Base-by-base conservation (phyloP, 2,329 filamentous ascomycete species). In the Phaeomoniella chlamydospora region DNA sequence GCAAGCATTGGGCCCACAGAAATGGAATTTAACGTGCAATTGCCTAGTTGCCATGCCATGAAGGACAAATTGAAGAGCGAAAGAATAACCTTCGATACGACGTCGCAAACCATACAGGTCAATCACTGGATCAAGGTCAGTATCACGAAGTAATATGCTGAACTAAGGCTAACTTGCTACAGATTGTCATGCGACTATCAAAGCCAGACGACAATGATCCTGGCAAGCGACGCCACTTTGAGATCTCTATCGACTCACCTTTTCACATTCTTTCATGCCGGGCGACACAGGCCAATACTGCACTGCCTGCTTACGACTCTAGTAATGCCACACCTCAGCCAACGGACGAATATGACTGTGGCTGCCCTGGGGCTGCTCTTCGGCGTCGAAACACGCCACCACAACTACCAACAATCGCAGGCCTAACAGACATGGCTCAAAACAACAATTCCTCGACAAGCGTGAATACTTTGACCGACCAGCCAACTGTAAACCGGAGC, bases 51-150 rank as follows among this genome's bases (percentile, higher is more conserved):
- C 52, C 75, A 83, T 46, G 78, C 79, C 51, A 87, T 92, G 79
- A 70, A 63, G 45, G 74, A 80, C 15, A 80, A 78, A 48, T 78
- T 87, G 49, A 67, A 69, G 42, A 51, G 56, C 16, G 68, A 73
- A 39, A 71, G 74, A 40, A 61, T 94, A 40, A 80, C 94, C 53
- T 88, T 88, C 36, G 86, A 94, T 52, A 93, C 85, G 37, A 93
- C 85, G 39, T 94, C 88, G 67, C 81, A 85, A 51, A 92, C 92
- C 43, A 88, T 93, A 36, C 84, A 90, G 49, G 86, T 94, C 37
- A 85, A 84, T 53, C 87, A 94, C 54, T 94, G 86, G 86, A 93
- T 94, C 56, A 94, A 94, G 73, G 84, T 85, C 62, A 43, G 68
- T 50, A n/a, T n/a, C n/a, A 6, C 13, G 13, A 14, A 14, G 13